Percentiles rank a stretch among this genome's conserved stretches.
Conservation (phyloP, 192 early-diverging fungal genomes). For the Gamsiella multidivaricata region DNA sequence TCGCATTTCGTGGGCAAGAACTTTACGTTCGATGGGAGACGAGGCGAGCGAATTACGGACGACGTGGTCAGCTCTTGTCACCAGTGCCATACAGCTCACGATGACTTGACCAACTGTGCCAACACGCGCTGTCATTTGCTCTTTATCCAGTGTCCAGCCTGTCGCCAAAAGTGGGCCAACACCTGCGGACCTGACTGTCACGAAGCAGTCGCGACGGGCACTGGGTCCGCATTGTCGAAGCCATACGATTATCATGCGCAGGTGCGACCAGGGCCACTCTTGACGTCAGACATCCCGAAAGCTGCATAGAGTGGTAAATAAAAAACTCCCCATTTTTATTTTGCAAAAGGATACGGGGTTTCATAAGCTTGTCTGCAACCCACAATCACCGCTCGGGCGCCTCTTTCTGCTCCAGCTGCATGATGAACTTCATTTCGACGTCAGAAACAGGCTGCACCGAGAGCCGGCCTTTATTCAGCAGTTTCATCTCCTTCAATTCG, state of each 20-base stretch:
- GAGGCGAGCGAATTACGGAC: constrained; percentile 74
- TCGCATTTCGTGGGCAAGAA: constrained; percentile 81
- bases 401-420: constrained; percentile 52
- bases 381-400: neutral
- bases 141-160: constrained; percentile 74
- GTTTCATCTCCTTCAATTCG: constrained; percentile 70
- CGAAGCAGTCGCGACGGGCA: constrained; percentile 24
- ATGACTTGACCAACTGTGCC: constrained; percentile 75
- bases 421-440: constrained; percentile 76
- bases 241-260: constrained; percentile 49
- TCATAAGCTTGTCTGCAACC: neutral
- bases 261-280: constrained; percentile 25
- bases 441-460: constrained; percentile 80
- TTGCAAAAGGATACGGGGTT: neutral
- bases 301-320: constrained; percentile 14
- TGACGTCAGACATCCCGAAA: neutral
- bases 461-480: constrained; percentile 77
- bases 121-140: constrained; percentile 78
- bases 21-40: constrained; percentile 83
- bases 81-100: constrained; percentile 71
- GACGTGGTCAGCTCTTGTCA: constrained; percentile 75
- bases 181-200: constrained; percentile 60
- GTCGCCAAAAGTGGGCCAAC: constrained; percentile 57
- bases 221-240: constrained; percentile 23
- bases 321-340: neutral